A percentile compares a stretch with the other conserved stretches of the same genome.
Evolutionary conservation across 2,329 filamentous ascomycete genomes (phyloP).

Genomic region (Aaosphaeria arxii): DNA sequence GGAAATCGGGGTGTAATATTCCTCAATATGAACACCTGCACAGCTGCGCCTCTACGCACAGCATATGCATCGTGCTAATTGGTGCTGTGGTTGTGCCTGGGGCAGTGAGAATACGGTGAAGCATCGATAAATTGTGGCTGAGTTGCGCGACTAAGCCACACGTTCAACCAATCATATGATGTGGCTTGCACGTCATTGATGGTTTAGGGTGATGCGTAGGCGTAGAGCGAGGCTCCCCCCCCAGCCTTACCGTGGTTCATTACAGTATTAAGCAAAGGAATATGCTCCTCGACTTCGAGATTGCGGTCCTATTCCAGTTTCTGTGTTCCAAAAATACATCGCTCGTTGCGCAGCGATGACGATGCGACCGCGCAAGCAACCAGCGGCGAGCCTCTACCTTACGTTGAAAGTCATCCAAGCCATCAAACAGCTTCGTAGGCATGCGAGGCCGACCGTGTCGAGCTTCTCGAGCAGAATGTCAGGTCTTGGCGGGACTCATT

Average conservation of each 20-base stretch:
- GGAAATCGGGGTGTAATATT: background rate
- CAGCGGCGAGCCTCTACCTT: conserved; percentile 26
- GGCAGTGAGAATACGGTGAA: background rate
- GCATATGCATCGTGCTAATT: background rate
- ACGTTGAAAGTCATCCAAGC: conserved; percentile 38
- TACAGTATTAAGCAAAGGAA: background rate
- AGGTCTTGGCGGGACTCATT: conserved; percentile 18
- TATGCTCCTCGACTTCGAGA: background rate
- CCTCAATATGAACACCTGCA: background rate
- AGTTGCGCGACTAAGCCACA: background rate
- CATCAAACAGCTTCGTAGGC: conserved; percentile 37
- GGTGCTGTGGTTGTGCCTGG: background rate
- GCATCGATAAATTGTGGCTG: background rate
- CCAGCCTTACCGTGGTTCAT: background rate
- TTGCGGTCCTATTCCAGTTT: background rate
- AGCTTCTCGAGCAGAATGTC: conserved; percentile 6
- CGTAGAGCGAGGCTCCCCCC: background rate
- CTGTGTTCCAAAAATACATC: background rate
- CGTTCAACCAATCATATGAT: background rate
- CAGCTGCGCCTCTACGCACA: background rate
- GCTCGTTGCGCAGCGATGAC: conserved; percentile 25
- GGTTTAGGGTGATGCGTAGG: background rate
- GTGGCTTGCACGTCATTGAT: background rate
- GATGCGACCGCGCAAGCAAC: conserved; percentile 11
- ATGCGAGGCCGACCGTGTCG: conserved; percentile 31